A percentile compares a stretch with the other conserved stretches of the same genome.
phyloP scores from a whole-genome alignment of 2,329 filamentous ascomycete species.

The Aschersonia sp. region DNA sequence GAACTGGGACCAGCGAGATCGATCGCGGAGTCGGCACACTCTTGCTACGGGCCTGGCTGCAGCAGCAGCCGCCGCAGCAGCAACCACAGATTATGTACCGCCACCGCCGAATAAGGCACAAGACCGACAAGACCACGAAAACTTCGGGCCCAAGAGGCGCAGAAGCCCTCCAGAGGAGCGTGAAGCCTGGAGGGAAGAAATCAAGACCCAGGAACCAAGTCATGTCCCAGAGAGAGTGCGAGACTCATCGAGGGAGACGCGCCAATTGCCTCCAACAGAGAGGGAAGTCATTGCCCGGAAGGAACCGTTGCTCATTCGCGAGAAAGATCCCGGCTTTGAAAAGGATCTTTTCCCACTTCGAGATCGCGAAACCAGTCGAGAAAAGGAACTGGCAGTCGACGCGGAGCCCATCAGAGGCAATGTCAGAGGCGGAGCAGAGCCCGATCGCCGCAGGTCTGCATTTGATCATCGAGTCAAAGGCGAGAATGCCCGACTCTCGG shows the following conservation, averaged over 20 bases:
- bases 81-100: constrained; percentile 19
- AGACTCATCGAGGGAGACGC: not conserved
- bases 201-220: constrained; percentile 6
- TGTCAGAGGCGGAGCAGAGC: constrained; percentile 9
- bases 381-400: not conserved
- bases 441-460: constrained; percentile 8
- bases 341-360: constrained; percentile 2
- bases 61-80: constrained; percentile 25
- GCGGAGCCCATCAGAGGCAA: not conserved
- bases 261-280: not conserved
- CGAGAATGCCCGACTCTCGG: constrained; percentile 15
- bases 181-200: constrained; percentile 9
- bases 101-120: constrained; percentile 20
- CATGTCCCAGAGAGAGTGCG: constrained; percentile 3
- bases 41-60: constrained; percentile 31
- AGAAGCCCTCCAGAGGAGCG: constrained; percentile 18
- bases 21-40: constrained; percentile 31
- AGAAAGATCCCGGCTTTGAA: not conserved
- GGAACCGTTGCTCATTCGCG: constrained; percentile 1
- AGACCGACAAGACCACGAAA: constrained; percentile 20
- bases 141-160: constrained; percentile 12
- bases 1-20: constrained; percentile 19
- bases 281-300: constrained; percentile 1
- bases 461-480: constrained; percentile 6
- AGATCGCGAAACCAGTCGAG: constrained; percentile 6